Evolutionary conservation across 1,284 basidiomycete species (phyloP), one percentile per base, ranked within the genome.

Genomic region (Ceratobasidium sp.): DNA sequence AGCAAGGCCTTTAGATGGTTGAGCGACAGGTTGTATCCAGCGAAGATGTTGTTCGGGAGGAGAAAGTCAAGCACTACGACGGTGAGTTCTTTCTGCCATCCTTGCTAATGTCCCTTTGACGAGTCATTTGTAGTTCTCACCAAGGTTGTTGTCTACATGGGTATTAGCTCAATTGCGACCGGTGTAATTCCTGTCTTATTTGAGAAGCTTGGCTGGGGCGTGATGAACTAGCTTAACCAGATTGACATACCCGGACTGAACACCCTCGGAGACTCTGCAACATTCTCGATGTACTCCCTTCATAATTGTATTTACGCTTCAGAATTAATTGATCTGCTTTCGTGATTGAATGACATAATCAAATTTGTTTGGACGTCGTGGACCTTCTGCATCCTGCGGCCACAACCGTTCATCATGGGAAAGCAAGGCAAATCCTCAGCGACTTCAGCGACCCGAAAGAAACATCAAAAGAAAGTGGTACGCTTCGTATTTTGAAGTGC

Each of bases 141-240:
- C 40, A 97, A 97, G 85, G 92, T 97, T 2, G 90, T 95, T 64
- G 96, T 97, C 2, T 98, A 98, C 82, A 88, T 89, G 68, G 95
- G 95, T 0, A 97, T 98, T 77, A 95, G 89, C 0, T 82, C 93
- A 34, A 82, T 96, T 19, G 89, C 91, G 0, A 84, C 86, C 4
- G 89, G 91, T 76, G 82, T 86, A 0, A 84, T 92, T 43, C 94
- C 94, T 0, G 82, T 91, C 19, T 83, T 90, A 80, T 96, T 95
- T 81, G 90, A 91, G 80, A 71, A 89, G 7, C 80, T 94, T 3
- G 93, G 90, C 22, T 77, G 76, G 77, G 80, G 79, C 34, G 77
- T 80, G n/a, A 57, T 75, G 37, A 75, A 75, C 29, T 34, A 40
- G 51, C 32, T 25, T 56, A 25, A 62, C 32, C 19, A 11, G 17